Conservation (phyloP, 768 basidiomycete genomes). For the Cystofilobasidium macerans region DNA sequence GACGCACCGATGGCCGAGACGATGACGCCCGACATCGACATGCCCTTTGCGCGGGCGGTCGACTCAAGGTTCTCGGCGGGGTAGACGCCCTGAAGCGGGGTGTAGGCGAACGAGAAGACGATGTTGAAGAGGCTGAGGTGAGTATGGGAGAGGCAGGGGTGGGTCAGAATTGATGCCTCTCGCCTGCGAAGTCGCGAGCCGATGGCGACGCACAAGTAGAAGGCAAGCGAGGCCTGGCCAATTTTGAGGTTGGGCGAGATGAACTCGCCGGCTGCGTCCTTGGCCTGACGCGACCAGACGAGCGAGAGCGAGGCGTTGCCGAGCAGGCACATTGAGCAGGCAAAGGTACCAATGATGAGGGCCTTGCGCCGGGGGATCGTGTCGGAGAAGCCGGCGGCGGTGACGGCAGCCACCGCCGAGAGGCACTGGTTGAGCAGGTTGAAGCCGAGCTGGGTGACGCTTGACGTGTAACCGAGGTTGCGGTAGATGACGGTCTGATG, state of each 20-base stretch:
- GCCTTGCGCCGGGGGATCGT: constrained; percentile 28
- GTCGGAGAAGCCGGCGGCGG: constrained; percentile 36
- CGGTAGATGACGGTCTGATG: constrained; percentile 13
- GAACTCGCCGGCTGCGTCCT: constrained; percentile 21
- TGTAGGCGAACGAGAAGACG: constrained; percentile 48
- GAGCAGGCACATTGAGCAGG: background rate
- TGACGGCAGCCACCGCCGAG: constrained; percentile 35
- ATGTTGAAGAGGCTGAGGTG: constrained; percentile 2
- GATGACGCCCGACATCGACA: constrained; percentile 45
- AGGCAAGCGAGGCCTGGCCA: constrained; percentile 37
- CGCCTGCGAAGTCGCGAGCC: background rate
- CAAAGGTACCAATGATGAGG: constrained; percentile 37
- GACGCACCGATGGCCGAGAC: constrained; percentile 27
- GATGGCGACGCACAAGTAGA: constrained; percentile 34
- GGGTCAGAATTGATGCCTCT: too few relatives aligned
- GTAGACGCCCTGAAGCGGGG: constrained; percentile 47
- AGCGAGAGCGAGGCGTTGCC: background rate
- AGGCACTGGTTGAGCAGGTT: constrained; percentile 38
- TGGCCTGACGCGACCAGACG: background rate
- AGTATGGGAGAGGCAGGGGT: too few relatives aligned
- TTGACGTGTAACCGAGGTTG: background rate
- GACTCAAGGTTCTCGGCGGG: constrained; percentile 49
- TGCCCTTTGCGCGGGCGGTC: constrained; percentile 53
- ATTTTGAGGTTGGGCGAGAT: constrained; percentile 28
- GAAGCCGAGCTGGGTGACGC: constrained; percentile 36